Conservation (phyloP, 2,329 filamentous ascomycete genomes). For the Clonostachys rosea region DNA sequence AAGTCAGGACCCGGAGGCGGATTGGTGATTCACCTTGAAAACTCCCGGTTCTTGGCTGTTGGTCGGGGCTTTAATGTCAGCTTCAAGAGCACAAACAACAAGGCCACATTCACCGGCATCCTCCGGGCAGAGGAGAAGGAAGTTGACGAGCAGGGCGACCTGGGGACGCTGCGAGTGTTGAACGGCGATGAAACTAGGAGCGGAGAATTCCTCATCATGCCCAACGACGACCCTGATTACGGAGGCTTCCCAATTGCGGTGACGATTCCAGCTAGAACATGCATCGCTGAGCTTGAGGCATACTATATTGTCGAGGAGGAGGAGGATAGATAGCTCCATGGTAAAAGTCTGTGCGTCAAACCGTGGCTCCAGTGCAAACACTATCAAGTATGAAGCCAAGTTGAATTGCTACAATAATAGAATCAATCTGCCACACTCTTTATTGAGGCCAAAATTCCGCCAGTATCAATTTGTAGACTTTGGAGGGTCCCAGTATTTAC, state of each 20-base stretch:
- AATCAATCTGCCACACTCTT: too few species aligned
- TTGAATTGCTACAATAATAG: too few species aligned
- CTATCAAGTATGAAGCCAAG: too few species aligned
- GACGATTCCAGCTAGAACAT: conserved; percentile 43
- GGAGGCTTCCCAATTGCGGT: conserved; percentile 45
- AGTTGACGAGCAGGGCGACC: conserved; percentile 21
- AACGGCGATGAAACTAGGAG: conserved; percentile 35
- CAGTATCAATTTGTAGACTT: background rate
- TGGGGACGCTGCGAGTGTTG: conserved; percentile 22
- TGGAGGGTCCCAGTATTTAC: conserved; percentile 1
- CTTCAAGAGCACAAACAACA: conserved; percentile 19
- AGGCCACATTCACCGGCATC: conserved; percentile 27
- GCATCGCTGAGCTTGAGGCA: conserved; percentile 29
- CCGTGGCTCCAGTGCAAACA: too few species aligned
- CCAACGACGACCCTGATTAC: conserved; percentile 43
- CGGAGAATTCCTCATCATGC: conserved; percentile 45
- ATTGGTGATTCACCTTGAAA: conserved; percentile 28
- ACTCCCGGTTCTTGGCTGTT: conserved; percentile 24
- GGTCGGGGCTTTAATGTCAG: conserved; percentile 30
- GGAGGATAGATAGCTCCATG: conserved; percentile 4
- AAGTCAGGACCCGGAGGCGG: conserved; percentile 28
- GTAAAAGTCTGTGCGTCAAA: too few species aligned
- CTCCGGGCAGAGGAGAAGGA: conserved; percentile 21
- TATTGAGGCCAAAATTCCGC: too few species aligned
- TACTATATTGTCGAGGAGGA: conserved; percentile 15